Percentiles rank a stretch among this genome's conserved stretches.
phyloP scores from a whole-genome alignment of 768 basidiomycete genomes.

The Lentinula sp. region DNA sequence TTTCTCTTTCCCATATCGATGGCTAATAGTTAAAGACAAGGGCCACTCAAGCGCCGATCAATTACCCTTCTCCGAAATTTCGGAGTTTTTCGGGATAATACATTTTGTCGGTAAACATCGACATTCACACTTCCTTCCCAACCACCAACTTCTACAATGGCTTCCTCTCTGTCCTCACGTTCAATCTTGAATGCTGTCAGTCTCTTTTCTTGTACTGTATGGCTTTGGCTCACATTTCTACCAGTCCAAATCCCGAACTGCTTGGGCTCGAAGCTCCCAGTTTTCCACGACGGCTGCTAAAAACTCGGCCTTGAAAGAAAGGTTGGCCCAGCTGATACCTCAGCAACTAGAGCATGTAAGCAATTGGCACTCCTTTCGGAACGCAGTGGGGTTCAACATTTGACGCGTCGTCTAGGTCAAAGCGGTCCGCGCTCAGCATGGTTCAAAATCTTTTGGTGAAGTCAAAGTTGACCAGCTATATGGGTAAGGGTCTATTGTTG shows the following conservation, averaged over 20 bases:
- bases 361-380: not conserved
- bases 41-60: not conserved
- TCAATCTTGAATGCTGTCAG: conserved; percentile 33
- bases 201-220: conserved; percentile 6
- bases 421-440: conserved; percentile 77
- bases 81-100: conserved; percentile 1
- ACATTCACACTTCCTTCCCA: conserved; percentile 7
- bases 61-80: not conserved
- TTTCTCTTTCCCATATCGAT: conserved; percentile 29
- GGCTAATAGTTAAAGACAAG: not conserved
- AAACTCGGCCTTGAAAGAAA: conserved; percentile 85
- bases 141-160: conserved; percentile 12
- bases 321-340: conserved; percentile 91
- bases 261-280: conserved; percentile 39
- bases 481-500: conserved; percentile 44
- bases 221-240: conserved; percentile 6
- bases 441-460: conserved; percentile 90
- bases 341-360: conserved; percentile 70
- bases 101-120: not conserved
- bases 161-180: conserved; percentile 18
- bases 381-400: conserved; percentile 8
- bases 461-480: conserved; percentile 89
- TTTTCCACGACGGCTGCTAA: conserved; percentile 54
- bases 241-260: conserved; percentile 46
- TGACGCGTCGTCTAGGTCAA: conserved; percentile 52